Evolutionary conservation across 1,284 basidiomycete species (phyloP), one percentile per base, ranked within the genome.

Genomic region (Cutaneotrichosporon dermatis): DNA sequence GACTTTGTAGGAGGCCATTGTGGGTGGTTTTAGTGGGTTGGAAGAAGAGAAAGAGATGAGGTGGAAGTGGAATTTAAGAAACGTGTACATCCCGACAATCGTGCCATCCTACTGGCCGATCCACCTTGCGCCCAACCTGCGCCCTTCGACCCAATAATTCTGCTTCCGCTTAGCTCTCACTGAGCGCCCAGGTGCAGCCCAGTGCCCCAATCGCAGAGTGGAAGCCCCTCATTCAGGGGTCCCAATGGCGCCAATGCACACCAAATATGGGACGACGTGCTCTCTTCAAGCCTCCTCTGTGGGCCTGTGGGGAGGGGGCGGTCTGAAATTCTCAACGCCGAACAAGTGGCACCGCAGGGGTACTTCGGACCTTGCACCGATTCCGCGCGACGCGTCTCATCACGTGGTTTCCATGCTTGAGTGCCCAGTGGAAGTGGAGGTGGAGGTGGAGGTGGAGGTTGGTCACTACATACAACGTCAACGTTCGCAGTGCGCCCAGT

Each of bases 1-100:
- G 67, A 77, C 80, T 64, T 76, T 75, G 76, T 69, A 69, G 58
- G 54, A 35, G 33, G 34, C 34, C 34, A 35, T 53, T 59, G 11
- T 45, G 43, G 58, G 35, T 37, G 36, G 41, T 35, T 33, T 49
- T 52, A 46, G 55, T 48, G 62, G 40, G 51, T 51, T 46, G 55
- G 15, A 9, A 48, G 54, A 37, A 52, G 51, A 52, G 57, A 50
- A 54, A 51, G 15, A 39, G 39, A 33, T 39, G 50, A 40, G 39
- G 36, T 51, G 48, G 45, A 48, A 39, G 53, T n/a, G 16, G 52
- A 49, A 44, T 41, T 16, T 41, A 34, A 52, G 12, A 37, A 54
- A 45, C 42, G 53, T 45, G 34, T 33, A 42, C 33, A 36, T 40
- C 9, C 25, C 33, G 45, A 8, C 9, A 33, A 11, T 46, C 45